phyloP scores from a whole-genome alignment of 2,329 filamentous ascomycete species.

The Phaeosphaeria sp. region DNA sequence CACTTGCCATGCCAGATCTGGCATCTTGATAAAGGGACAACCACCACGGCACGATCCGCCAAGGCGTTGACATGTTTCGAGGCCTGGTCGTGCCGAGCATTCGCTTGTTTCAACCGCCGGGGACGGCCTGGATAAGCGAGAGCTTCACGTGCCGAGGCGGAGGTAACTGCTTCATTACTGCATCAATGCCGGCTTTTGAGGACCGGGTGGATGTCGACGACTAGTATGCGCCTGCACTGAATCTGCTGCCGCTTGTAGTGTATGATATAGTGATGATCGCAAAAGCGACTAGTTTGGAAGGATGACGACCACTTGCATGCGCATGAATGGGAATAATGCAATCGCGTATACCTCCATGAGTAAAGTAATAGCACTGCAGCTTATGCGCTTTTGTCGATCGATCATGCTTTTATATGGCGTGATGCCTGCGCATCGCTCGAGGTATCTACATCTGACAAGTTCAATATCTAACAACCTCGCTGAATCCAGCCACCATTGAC shows the following conservation, averaged over 20 bases:
- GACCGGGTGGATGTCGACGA: neutral
- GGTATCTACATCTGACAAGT: slow-evolving; percentile 1
- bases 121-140: neutral
- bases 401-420: slow-evolving; percentile 1
- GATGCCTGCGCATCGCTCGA: neutral
- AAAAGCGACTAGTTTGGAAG: neutral
- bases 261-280: neutral
- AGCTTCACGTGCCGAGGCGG: neutral
- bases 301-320: neutral
- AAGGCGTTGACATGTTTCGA: neutral
- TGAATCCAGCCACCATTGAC: neutral
- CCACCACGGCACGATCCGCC: neutral
- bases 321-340: neutral
- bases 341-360: neutral
- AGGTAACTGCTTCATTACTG: neutral
- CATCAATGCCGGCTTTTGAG: neutral
- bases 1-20: neutral
- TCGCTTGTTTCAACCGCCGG: neutral
- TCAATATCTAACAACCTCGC: neutral
- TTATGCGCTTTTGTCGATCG: neutral
- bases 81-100: neutral
- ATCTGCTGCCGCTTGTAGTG: neutral
- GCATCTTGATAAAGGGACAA: neutral
- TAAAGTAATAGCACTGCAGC: neutral
- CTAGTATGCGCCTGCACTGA: neutral